Evolutionary conservation across 108 stramenopile genomes (phyloP), one percentile per base, ranked within the genome.

Genomic region (Pseudonitzschia delicatissima): DNA sequence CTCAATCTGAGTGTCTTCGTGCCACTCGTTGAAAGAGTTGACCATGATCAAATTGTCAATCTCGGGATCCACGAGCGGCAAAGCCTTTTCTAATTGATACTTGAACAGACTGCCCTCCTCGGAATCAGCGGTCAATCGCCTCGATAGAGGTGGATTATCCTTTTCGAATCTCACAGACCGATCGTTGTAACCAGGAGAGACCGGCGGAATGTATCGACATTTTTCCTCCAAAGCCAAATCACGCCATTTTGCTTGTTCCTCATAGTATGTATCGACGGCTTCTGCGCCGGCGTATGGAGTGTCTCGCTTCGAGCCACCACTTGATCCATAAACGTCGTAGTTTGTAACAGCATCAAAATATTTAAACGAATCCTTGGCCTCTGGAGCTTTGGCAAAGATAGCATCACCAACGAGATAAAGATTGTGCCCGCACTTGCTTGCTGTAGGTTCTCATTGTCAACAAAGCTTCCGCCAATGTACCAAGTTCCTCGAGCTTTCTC

Each of bases 1-100:
- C 62, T 80, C 79, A 11, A 75, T 55, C 53, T 75, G 74, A 12
- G 79, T 77, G 47, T 74, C 78, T 42, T 79, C 78, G 39, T 79
- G 78, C 78, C 78, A 79, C 29, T 79, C 78, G 62, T 79, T 81
- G 52, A 81, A 77, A 9, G 75, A 77, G 36, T 74, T 77, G 9
- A 81, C 66, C 42, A 81, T 13, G 2, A 80, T 36, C 25, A 80
- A n/a, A 17, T 64, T 48, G 42, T 72, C 71, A 3, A 74, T 53
- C 12, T 27, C 27, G 11, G 44, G 44, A 62, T 80, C 75, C 8
- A 67, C 59, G 47, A 77, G 45, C 1, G 42, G 51, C 3, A 62
- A 29, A 3, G 79, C 71, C 45, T 74, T 47, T 21, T 33, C 20
- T 34, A 80, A 23, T 45, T 64, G 66, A 23, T 58, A 67, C 17